Base-by-base conservation (phyloP, 352 stramenopile species). In the Globisporangium sylvaticum region DNA sequence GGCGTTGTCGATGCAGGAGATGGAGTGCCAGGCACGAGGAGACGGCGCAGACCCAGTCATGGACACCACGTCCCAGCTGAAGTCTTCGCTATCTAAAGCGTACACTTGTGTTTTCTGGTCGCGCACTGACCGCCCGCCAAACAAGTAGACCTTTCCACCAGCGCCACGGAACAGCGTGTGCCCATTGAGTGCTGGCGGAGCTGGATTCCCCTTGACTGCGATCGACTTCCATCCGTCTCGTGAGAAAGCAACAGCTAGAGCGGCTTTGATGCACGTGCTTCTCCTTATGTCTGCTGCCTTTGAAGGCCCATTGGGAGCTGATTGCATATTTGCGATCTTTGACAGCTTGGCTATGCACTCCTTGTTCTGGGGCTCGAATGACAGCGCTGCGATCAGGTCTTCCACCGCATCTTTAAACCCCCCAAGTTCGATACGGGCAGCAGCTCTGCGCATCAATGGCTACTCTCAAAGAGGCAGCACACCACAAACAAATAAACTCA, bases 131-230 rank as follows among this genome's bases (percentile, higher is more conserved):
- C 84, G 77, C 32, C 84, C 84, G 22, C 82, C 84, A 63, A 86
- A 88, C 1, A 90, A 60, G 50, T 76, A 77, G 31, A 84, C 74
- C 37, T 56, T 56, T 3, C 27, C 62, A 20, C 71, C 65, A 3
- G 34, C 27, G 24, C 67, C 75, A 58, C 42, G 54, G 46, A 89
- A 89, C n/a, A 92, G 66, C 1, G 71, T 75, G 31, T 92, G 84
- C 6, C 84, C 84, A 50, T 90, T 92, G 7, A 90, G 64, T 46
- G 73, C 81, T 42, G 80, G 72, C 32, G 84, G 84, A n/a, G 79
- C 78, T 27, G 84, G 84, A 29, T 92, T 92, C 2, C 84, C 84
- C 68, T 79, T 78, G 4, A 92, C 79, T 20, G 72, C 50, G 27
- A 75, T 64, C 0, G 65, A 44, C 12, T 59, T 62, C 84, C 84